Evolutionary conservation across 2,329 filamentous ascomycete genomes (phyloP), one percentile per base, ranked within the genome.

Genomic region (Ophidiomyces ophidiicola): DNA sequence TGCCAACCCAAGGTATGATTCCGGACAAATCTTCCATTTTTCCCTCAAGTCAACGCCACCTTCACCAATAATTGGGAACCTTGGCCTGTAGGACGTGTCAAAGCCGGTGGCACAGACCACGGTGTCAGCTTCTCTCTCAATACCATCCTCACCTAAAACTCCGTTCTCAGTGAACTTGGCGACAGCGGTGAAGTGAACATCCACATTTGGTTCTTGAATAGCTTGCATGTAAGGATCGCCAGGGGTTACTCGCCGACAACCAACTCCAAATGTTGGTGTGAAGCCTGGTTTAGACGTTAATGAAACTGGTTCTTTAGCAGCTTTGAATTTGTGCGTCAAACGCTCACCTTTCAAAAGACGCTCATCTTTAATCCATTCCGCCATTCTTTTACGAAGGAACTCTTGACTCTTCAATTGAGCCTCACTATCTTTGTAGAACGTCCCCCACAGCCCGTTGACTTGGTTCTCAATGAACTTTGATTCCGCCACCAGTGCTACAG

Each of bases 171-270:
- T 55, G 39, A 66, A 60, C 4, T 50, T 45, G 0, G 47, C 46
- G 11, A 61, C 62, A n/a, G 60, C 46, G 19, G 57, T 59, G 17
- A 48, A 49, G 5, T 47, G 39, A 6, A 56, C 39, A 6, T 44
- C 39, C 1, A 60, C 60, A 44, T 66, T 69, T 0, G 55, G 51
- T 14, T 63, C 36, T 3, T 55, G 53, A 5, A 69, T 51, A 2
- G 69, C 64, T 48, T 71, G 66, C 6, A 72, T 61, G 47, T 69
- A 72, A 0, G 69, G 68, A 17, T 65, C 64, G 0, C 68, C 69
- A 0, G 69, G 70, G 0, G 69, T 70, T 12, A 69, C 46, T 2
- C 69, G 57, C 6, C 67, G 56, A 41, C 68, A 72, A 1, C 67
- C 68, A 5, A 54, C 42, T 7, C 42, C 39, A 41, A 49, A 55